phyloP scores from a whole-genome alignment of 2,329 filamentous ascomycete species.

The Exophiala bonariae region DNA sequence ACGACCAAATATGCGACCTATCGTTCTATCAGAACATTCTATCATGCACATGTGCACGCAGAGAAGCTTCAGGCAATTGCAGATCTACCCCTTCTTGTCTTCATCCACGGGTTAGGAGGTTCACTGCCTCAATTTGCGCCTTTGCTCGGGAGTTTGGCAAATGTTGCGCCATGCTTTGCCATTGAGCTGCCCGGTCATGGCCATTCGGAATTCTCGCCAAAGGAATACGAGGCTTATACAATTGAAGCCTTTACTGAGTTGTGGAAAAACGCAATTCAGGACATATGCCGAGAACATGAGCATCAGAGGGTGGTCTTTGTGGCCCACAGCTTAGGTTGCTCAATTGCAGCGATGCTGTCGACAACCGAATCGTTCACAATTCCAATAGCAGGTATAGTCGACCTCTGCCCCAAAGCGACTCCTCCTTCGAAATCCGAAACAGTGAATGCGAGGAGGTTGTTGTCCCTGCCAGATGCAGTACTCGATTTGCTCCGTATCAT shows the following conservation, averaged over 20 bases:
- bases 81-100: conserved; percentile 81
- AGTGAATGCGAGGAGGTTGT: conserved; percentile 54
- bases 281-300: conserved; percentile 17
- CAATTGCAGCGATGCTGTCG: conserved; percentile 71
- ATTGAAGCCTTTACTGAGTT: conserved; percentile 74
- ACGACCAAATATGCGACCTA: conserved; percentile 72
- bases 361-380: conserved; percentile 58
- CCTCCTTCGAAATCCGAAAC: conserved; percentile 59
- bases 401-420: conserved; percentile 74
- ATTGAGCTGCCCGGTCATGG: conserved; percentile 92
- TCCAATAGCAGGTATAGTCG: conserved; percentile 73
- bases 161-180: conserved; percentile 79
- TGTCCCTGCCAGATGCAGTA: conserved; percentile 65
- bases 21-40: conserved; percentile 77
- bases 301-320: conserved; percentile 27
- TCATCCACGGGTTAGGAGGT: conserved; percentile 90
- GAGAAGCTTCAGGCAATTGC: conserved; percentile 71
- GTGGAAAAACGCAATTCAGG: conserved; percentile 70
- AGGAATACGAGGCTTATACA: conserved; percentile 74
- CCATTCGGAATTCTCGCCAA: conserved; percentile 71
- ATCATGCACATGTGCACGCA: conserved; percentile 77
- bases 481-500: conserved; percentile 76
- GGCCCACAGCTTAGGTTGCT: conserved; percentile 82
- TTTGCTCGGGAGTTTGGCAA: conserved; percentile 76
- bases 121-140: conserved; percentile 85